Conservation (phyloP, 2,329 filamentous ascomycete species). For the Diaporthe caulivora region DNA sequence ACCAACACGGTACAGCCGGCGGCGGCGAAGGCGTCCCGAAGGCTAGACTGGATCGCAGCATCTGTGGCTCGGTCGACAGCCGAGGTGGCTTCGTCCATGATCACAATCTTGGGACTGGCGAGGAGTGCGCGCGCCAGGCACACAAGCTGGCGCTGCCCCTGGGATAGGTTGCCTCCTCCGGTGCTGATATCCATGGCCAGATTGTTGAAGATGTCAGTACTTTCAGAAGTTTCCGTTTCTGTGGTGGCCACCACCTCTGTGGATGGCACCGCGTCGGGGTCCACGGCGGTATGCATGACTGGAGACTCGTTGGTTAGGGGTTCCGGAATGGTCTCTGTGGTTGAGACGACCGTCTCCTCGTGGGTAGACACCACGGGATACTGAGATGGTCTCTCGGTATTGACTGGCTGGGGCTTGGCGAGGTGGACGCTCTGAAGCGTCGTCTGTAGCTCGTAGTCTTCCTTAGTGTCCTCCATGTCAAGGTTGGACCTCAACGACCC, state of each 20-base stretch:
- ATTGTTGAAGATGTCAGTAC: conserved; percentile 49
- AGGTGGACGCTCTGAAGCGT: conserved; percentile 72
- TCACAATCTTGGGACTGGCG: conserved; percentile 54
- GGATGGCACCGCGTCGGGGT: conserved; percentile 17
- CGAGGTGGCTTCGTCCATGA: conserved; percentile 58
- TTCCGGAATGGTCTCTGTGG: conserved; percentile 35
- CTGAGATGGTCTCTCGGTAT: conserved; percentile 49
- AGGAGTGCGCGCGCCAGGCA: conserved; percentile 61
- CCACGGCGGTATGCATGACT: neutral
- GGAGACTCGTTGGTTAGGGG: conserved; percentile 22
- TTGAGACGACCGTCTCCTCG: conserved; percentile 40
- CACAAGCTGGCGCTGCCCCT: conserved; percentile 63
- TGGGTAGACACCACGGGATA: conserved; percentile 36
- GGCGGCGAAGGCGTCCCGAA: conserved; percentile 61
- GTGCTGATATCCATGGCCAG: conserved; percentile 49
- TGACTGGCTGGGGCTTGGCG: conserved; percentile 58
- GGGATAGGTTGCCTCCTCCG: conserved; percentile 54
- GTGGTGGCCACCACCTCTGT: conserved; percentile 28
- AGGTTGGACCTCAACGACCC: conserved; percentile 74
- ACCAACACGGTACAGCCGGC: conserved; percentile 66
- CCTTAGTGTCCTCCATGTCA: conserved; percentile 72
- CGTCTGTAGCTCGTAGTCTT: conserved; percentile 71
- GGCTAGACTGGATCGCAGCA: conserved; percentile 66
- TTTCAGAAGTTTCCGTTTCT: conserved; percentile 30
- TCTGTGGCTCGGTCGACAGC: conserved; percentile 71